Percentiles rank a stretch among this genome's conserved stretches.
phyloP scores from a whole-genome alignment of 192 early-diverging fungal genomes.

The Jimgerdemannia flammicorona region DNA sequence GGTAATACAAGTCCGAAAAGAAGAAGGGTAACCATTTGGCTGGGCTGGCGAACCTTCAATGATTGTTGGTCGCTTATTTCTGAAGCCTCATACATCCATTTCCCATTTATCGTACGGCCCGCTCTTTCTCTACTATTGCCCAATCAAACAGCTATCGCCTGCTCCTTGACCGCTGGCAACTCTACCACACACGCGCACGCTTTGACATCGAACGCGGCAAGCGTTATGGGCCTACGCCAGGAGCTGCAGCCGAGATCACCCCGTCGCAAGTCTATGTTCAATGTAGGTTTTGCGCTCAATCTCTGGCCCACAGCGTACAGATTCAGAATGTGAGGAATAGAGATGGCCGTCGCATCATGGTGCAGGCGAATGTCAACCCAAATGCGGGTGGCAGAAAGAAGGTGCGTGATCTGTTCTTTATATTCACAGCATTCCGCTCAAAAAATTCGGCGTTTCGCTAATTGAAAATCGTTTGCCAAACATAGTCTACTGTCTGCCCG shows the following conservation, averaged over 20 bases:
- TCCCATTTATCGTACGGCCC: neutral
- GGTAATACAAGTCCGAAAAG: conserved; percentile 20
- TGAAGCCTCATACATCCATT: neutral
- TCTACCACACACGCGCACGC: conserved; percentile 79
- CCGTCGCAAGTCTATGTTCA: conserved; percentile 81
- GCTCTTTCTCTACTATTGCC: neutral
- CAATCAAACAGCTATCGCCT: conserved; percentile 61
- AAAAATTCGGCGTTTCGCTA: neutral
- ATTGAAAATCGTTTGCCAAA: too few species aligned
- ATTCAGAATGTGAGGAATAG: conserved; percentile 40
- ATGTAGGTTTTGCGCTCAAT: conserved; percentile 84
- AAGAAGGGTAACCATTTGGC: too few species aligned
- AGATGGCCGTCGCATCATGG: conserved; percentile 45
- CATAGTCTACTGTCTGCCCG: conserved; percentile 55
- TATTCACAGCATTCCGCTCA: too few species aligned
- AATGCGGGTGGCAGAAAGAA: conserved; percentile 16
- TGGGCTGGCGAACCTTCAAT: too few species aligned
- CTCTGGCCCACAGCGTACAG: conserved; percentile 48
- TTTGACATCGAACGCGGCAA: conserved; percentile 90
- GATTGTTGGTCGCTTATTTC: too few species aligned
- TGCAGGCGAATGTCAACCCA: conserved; percentile 24
- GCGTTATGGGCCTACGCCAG: conserved; percentile 41
- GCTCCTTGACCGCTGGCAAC: conserved; percentile 83
- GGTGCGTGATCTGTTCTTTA: conserved; percentile 2
- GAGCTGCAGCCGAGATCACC: conserved; percentile 48